phyloP scores from a whole-genome alignment of 2,329 filamentous ascomycete genomes.

The Pseudocercospora cruenta region DNA sequence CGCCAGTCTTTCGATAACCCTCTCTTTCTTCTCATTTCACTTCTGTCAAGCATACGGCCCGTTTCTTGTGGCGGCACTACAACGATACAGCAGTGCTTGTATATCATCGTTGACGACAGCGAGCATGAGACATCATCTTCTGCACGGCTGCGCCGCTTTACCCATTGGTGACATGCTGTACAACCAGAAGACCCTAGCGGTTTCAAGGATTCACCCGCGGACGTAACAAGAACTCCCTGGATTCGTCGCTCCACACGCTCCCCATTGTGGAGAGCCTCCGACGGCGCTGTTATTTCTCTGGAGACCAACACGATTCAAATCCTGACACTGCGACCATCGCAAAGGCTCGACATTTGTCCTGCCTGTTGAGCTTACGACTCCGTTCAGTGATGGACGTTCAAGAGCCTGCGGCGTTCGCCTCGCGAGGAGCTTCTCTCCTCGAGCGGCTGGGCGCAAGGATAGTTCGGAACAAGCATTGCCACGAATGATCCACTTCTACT shows the following conservation, averaged over 20 bases:
- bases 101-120: neutral
- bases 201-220: neutral
- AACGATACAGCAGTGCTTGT: neutral
- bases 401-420: neutral
- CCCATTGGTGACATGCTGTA: constrained; percentile 6
- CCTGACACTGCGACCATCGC: neutral
- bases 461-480: constrained; percentile 1
- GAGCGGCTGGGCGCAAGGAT: neutral
- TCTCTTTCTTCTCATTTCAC: neutral
- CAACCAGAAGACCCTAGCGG: constrained; percentile 1
- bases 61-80: neutral
- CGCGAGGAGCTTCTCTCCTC: neutral
- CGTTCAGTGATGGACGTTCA: neutral
- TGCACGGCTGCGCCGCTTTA: neutral
- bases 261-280: neutral
- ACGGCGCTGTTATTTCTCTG: neutral
- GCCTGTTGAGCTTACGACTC: neutral
- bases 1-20: no score
- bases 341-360: neutral
- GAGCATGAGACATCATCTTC: neutral
- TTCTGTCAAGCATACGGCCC: neutral
- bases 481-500: neutral
- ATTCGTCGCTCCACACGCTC: neutral
- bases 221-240: neutral
- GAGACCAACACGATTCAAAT: no score